A percentile compares a stretch with the other conserved stretches of the same genome.
These are phyloP conservation scores for Backusella luteola DNA, from an alignment of 192 early-diverging fungal species.

Conservation along the genomic window DNA sequence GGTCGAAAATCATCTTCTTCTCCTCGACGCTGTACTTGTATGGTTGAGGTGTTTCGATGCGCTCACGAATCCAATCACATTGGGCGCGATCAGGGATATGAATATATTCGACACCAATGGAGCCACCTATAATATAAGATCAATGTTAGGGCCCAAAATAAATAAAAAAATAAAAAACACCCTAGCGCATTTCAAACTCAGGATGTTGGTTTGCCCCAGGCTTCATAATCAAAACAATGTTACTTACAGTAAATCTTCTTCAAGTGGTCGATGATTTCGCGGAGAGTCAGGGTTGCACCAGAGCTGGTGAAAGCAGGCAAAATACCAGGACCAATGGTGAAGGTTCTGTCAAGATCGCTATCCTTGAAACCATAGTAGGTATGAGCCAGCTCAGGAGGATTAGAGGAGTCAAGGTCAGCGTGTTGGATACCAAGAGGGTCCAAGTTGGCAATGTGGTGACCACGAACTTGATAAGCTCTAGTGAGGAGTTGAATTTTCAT, in stretches of 20 bases:
- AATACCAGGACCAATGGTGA: constrained; percentile 92
- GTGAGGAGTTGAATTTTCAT: constrained; percentile 97
- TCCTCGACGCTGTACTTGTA: constrained; percentile 88
- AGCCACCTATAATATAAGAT: constrained; percentile 52
- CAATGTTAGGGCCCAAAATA: neutral
- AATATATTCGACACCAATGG: constrained; percentile 97
- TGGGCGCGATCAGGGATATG: constrained; percentile 95
- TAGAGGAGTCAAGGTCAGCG: constrained; percentile 46
- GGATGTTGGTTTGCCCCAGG: neutral
- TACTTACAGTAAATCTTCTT: constrained; percentile 84
- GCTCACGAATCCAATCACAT: constrained; percentile 96
- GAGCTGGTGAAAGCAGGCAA: constrained; percentile 80
- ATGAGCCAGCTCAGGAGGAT: constrained; percentile 81
- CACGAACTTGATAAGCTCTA: constrained; percentile 94
- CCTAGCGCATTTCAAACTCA: constrained; percentile 3
- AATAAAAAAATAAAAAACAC: neutral
- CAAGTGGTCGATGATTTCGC: constrained; percentile 84
- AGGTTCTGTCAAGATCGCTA: constrained; percentile 87
- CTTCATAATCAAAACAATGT: neutral
- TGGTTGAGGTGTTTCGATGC: constrained; percentile 88
- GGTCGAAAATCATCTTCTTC: constrained; percentile 91
- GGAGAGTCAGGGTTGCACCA: constrained; percentile 78
- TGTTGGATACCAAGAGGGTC: constrained; percentile 90
- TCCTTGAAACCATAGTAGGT: constrained; percentile 95
- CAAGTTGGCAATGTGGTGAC: constrained; percentile 93